Evolutionary conservation across 148 eudicot genomes (phyloP).

Genomic region (Arctostaphylos glauca): DNA sequence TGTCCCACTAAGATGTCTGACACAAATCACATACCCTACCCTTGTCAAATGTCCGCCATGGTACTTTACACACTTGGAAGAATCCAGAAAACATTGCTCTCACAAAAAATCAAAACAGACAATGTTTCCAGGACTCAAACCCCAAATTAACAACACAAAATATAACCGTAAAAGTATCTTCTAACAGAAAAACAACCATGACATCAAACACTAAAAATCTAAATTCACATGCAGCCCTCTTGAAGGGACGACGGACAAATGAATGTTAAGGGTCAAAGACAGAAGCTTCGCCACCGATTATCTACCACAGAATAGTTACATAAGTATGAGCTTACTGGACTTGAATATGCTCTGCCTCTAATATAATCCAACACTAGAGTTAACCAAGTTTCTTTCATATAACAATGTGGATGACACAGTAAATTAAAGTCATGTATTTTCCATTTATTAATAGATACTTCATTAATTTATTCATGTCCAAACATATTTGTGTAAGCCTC

Average conservation of each 20-base stretch:
- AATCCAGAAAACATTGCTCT: not conserved
- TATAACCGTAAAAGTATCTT: not conserved
- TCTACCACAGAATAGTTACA: not conserved
- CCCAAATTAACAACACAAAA: not conserved
- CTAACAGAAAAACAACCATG: not conserved
- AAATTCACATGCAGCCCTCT: not conserved
- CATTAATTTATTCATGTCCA: too few species aligned
- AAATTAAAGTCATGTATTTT: not conserved
- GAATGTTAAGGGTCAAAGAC: not conserved
- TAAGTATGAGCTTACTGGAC: not conserved
- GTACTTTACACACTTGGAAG: too few species aligned
- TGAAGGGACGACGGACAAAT: not conserved
- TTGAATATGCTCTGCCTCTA: slow-evolving; percentile 5
- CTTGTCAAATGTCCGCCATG: too few species aligned
- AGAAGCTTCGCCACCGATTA: not conserved
- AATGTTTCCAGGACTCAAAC: not conserved
- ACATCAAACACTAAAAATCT: not conserved
- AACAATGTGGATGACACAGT: not conserved
- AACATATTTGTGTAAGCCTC: not conserved
- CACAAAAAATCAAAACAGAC: not conserved
- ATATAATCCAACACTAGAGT: not conserved
- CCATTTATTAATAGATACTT: not conserved
- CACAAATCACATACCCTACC: too few species aligned
- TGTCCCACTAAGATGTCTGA: too few species aligned
- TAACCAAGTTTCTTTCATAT: not conserved